Conservation (phyloP, 2,329 filamentous ascomycete species). For the Neopestalotiopsis sp. region DNA sequence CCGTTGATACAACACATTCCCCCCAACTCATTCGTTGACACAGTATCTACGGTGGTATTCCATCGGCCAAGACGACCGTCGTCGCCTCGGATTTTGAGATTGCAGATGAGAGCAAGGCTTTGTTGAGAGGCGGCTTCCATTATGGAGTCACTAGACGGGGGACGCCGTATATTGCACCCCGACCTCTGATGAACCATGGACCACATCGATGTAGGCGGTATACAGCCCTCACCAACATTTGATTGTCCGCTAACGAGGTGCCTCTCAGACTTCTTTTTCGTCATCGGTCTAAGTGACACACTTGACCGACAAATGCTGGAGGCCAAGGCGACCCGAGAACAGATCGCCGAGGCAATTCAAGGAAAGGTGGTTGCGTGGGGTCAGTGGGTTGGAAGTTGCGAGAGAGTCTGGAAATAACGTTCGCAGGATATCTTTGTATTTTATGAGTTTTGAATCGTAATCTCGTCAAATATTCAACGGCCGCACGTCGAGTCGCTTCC, state of each 20-base stretch:
- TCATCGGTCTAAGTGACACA: slow-evolving; percentile 51
- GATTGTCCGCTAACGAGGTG: background rate
- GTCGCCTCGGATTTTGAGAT: slow-evolving; percentile 42
- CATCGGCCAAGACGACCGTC: slow-evolving; percentile 38
- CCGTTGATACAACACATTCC: background rate
- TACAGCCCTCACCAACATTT: background rate
- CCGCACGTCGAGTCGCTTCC: background rate
- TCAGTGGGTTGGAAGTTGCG: slow-evolving; percentile 49
- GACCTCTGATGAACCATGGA: slow-evolving; percentile 54
- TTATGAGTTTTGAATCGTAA: background rate
- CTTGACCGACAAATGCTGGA: slow-evolving; percentile 44
- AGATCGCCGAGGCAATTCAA: slow-evolving; percentile 46
- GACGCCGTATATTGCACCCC: slow-evolving; percentile 49
- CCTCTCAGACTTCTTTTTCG: slow-evolving; percentile 50
- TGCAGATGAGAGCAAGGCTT: slow-evolving; percentile 30
- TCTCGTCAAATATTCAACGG: background rate
- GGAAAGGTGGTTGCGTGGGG: slow-evolving; percentile 58
- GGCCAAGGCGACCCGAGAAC: slow-evolving; percentile 44
- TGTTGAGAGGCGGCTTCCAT: slow-evolving; percentile 49
- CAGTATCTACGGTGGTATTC: slow-evolving; percentile 47
- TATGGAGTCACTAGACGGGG: slow-evolving; percentile 48
- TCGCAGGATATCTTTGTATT: background rate
- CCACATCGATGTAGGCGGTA: slow-evolving; percentile 50
- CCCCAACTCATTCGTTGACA: background rate
- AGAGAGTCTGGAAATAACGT: slow-evolving; percentile 41